These are phyloP conservation scores for Neurospora sp. DNA, from an alignment of 495 filamentous ascomycete species.

Conservation along the genomic window DNA sequence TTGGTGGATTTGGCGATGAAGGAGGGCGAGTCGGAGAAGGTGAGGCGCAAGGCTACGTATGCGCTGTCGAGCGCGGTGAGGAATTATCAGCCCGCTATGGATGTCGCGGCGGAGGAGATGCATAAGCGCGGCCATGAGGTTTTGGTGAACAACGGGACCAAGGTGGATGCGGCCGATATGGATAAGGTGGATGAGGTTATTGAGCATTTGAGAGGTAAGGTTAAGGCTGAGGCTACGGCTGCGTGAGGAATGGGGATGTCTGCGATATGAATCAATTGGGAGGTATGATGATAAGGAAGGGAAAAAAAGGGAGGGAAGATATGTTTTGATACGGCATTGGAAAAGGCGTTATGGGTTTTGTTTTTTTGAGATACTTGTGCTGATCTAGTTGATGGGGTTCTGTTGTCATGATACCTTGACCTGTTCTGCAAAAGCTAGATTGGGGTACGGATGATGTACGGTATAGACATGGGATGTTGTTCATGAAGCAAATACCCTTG, in stretches of 20 bases:
- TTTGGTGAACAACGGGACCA: slow-evolving; percentile 15
- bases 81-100: slow-evolving; percentile 75
- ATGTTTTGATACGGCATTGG: neutral
- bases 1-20: slow-evolving; percentile 53
- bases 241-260: slow-evolving; percentile 2
- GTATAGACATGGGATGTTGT: neutral
- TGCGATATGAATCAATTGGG: too few species aligned
- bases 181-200: slow-evolving; percentile 69
- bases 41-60: slow-evolving; percentile 80
- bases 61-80: slow-evolving; percentile 64
- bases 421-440: neutral
- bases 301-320: neutral
- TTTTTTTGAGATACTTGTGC: neutral
- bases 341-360: neutral
- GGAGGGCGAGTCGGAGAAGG: slow-evolving; percentile 44
- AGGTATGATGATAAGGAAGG: neutral
- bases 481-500: neutral
- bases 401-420: neutral
- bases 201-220: slow-evolving; percentile 50
- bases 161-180: slow-evolving; percentile 72
- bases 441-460: neutral
- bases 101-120: slow-evolving; percentile 54
- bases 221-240: slow-evolving; percentile 4
- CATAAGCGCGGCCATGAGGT: slow-evolving; percentile 35
- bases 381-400: neutral